Evolutionary conservation across 2,329 filamentous ascomycete genomes (phyloP).

Genomic region (Curvularia hawaiiensis): DNA sequence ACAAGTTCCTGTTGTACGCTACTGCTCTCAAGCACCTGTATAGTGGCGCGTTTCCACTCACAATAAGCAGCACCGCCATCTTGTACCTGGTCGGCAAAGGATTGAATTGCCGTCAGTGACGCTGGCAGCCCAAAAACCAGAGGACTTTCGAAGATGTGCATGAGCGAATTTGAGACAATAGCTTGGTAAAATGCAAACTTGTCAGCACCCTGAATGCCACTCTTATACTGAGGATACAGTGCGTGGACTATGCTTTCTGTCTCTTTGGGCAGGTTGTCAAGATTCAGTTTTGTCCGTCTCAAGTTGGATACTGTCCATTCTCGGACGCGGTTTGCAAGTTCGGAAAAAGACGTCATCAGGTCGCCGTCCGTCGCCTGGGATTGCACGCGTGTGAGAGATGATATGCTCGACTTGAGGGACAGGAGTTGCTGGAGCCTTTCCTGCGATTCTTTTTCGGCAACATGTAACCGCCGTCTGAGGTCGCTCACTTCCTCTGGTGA

Average conservation of each 20-base stretch:
- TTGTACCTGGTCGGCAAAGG: constrained; percentile 28
- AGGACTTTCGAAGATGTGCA: constrained; percentile 36
- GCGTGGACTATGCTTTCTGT: constrained; percentile 22
- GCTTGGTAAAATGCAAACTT: constrained; percentile 43
- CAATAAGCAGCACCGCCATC: constrained; percentile 23
- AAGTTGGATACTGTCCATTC: constrained; percentile 77
- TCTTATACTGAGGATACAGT: constrained; percentile 25
- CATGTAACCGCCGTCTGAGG: constrained; percentile 37
- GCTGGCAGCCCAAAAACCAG: constrained; percentile 33
- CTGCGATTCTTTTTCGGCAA: constrained; percentile 62
- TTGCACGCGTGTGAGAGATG: constrained; percentile 66
- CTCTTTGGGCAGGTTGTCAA: constrained; percentile 24
- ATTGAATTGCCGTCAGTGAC: constrained; percentile 23
- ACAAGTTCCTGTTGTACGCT: constrained; percentile 14
- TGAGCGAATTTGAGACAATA: constrained; percentile 31
- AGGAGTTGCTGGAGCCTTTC: constrained; percentile 64
- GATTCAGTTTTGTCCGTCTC: constrained; percentile 61
- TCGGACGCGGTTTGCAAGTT: constrained; percentile 69
- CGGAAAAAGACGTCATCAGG: constrained; percentile 65
- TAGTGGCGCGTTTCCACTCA: constrained; percentile 39
- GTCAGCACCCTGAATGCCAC: constrained; percentile 21
- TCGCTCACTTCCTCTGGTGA: constrained; percentile 33
- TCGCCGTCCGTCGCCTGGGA: constrained; percentile 69
- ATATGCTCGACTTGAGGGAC: constrained; percentile 74
- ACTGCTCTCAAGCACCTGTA: constrained; percentile 33